These are phyloP conservation scores for Cerrena zonata DNA, from an alignment of 1,284 basidiomycete genomes.

Conservation along the genomic window DNA sequence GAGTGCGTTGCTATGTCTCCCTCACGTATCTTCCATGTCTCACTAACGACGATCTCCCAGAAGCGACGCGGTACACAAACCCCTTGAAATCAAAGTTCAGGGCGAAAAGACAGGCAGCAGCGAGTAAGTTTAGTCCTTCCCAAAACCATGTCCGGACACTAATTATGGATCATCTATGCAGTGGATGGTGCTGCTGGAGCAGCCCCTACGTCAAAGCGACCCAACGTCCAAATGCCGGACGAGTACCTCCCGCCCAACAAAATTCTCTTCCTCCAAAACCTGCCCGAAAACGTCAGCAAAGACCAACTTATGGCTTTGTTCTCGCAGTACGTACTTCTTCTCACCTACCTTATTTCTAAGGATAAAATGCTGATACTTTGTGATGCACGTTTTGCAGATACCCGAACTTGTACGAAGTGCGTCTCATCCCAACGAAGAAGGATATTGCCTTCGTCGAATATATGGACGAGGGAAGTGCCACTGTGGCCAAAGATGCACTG, in stretches of 20 bases:
- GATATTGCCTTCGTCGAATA: conserved; percentile 97
- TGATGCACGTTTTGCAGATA: conserved; percentile 46
- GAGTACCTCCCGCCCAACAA: conserved; percentile 99
- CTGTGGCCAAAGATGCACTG: conserved; percentile 85
- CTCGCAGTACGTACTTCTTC: conserved; percentile 59
- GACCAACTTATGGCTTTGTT: conserved; percentile 85
- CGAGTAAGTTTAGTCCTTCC: conserved; percentile 43
- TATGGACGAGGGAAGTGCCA: conserved; percentile 83
- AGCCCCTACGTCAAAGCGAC: conserved; percentile 63
- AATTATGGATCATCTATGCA: conserved; percentile 23
- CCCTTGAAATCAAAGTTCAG: conserved; percentile 80
- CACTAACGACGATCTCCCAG: conserved; percentile 45
- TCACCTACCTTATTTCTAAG: background rate
- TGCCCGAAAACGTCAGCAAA: conserved; percentile 86
- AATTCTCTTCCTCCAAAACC: conserved; percentile 95
- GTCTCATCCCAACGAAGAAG: conserved; percentile 91
- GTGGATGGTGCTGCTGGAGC: conserved; percentile 63
- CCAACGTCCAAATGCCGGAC: conserved; percentile 93
- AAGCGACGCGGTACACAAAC: conserved; percentile 77
- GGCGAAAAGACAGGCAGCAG: conserved; percentile 72
- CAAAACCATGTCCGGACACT: background rate
- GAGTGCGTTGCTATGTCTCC: conserved; percentile 45
- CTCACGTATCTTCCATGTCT: no score
- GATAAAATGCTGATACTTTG: conserved; percentile 8
- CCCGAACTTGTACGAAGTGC: conserved; percentile 88